Percentiles rank a stretch among this genome's conserved stretches.
These are phyloP conservation scores for Triticum timopheevii DNA, from an alignment of 176 grass and related monocot genomes.

Conservation along the genomic window DNA sequence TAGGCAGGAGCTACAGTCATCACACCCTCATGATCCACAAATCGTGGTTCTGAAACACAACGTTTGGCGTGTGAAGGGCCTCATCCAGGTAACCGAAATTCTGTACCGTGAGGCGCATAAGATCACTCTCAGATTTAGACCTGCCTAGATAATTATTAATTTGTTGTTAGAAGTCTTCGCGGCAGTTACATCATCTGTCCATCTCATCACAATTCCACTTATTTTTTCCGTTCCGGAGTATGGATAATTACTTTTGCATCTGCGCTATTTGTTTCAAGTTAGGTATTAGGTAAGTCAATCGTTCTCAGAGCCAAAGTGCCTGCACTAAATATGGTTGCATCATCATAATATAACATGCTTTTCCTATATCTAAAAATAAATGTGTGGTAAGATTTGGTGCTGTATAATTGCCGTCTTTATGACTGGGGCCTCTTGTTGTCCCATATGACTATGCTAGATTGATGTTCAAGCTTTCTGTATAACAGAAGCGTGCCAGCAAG, in stretches of 20 bases:
- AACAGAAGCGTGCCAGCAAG: slow-evolving; percentile 11
- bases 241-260: slow-evolving; percentile 20
- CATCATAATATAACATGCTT: slow-evolving; percentile 23
- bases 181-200: slow-evolving; percentile 20
- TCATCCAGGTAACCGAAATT: slow-evolving; percentile 68
- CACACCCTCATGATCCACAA: slow-evolving; percentile 80
- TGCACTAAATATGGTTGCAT: slow-evolving; percentile 17
- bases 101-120: neutral
- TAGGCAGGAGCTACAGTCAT: slow-evolving; percentile 66
- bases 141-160: slow-evolving; percentile 27
- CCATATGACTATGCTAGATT: neutral
- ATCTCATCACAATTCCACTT: slow-evolving; percentile 16
- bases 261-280: slow-evolving; percentile 24
- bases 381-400: slow-evolving; percentile 28
- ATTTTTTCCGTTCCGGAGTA: slow-evolving; percentile 7
- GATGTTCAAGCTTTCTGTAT: slow-evolving; percentile 9
- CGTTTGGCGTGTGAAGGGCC: slow-evolving; percentile 88
- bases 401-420: neutral
- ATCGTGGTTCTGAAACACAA: slow-evolving; percentile 90
- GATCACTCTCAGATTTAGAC: neutral
- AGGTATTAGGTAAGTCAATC: slow-evolving; percentile 44
- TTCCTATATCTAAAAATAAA: slow-evolving; percentile 19
- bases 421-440: slow-evolving; percentile 12
- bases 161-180: neutral
- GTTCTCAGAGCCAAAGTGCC: slow-evolving; percentile 22